Conservation (phyloP, 202 grass and related monocot species). For the Panicum virgatum region DNA sequence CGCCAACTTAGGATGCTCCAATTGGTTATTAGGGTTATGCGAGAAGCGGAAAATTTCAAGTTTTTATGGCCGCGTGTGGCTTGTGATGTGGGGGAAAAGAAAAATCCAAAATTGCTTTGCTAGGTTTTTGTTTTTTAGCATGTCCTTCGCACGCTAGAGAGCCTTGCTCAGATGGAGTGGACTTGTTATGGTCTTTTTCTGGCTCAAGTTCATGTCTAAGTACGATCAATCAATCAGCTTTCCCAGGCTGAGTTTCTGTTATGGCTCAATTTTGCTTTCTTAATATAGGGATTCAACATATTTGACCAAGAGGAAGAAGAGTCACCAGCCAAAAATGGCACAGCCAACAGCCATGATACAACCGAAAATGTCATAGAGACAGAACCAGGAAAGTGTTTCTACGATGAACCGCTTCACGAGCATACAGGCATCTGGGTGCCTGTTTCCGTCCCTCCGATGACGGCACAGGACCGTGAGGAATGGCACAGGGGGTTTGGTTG, state of each 20-base stretch:
- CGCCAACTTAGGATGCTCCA: background rate
- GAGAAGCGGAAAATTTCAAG: background rate
- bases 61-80: background rate
- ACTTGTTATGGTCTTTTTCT: background rate
- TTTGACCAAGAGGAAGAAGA: conserved; percentile 43
- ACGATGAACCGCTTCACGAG: conserved; percentile 53
- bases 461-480: conserved; percentile 42
- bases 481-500: conserved; percentile 53
- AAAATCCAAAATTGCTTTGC: conserved; percentile 7
- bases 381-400: conserved; percentile 42
- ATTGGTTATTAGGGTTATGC: conserved; percentile 7
- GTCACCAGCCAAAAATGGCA: conserved; percentile 3
- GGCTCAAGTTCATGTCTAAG: background rate
- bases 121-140: background rate
- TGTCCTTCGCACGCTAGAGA: background rate
- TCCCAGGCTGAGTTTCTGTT: background rate
- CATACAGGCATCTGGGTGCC: conserved; percentile 81
- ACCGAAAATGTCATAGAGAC: conserved; percentile 24
- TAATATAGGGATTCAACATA: conserved; percentile 31
- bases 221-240: background rate
- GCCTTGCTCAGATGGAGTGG: background rate
- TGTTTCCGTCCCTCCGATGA: conserved; percentile 76
- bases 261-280: conserved; percentile 28
- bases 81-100: background rate
- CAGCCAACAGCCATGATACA: conserved; percentile 14